phyloP scores from a whole-genome alignment of 805 yeast genomes.

The Wickerhamomyces alni region DNA sequence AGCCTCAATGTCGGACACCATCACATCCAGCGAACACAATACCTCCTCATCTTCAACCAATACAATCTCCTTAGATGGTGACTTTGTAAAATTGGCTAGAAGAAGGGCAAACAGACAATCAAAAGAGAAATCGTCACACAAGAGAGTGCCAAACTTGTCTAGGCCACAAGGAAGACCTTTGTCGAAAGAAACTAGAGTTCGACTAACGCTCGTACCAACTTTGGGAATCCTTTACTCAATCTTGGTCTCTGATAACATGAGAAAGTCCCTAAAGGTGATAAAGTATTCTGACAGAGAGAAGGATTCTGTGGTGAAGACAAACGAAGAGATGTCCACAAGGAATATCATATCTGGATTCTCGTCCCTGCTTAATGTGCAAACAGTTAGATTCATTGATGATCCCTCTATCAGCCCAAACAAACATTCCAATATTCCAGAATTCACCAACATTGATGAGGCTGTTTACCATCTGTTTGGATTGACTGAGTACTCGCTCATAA shows the following conservation, averaged over 20 bases:
- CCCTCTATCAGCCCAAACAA: constrained; percentile 27
- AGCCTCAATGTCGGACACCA: neutral
- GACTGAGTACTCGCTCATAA: constrained; percentile 37
- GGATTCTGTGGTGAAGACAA: constrained; percentile 8
- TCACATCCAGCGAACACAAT: neutral
- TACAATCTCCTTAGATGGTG: constrained; percentile 4
- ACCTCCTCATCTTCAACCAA: neutral
- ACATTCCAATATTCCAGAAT: constrained; percentile 29
- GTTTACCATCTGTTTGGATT: constrained; percentile 35
- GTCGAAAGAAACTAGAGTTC: constrained; percentile 45
- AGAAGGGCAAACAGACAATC: constrained; percentile 16
- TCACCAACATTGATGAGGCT: constrained; percentile 39
- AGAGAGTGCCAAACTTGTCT: constrained; percentile 6
- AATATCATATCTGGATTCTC: constrained; percentile 18
- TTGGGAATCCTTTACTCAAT: constrained; percentile 38
- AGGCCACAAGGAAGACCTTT: constrained; percentile 35
- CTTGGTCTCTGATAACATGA: constrained; percentile 27
- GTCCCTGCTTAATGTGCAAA: constrained; percentile 15
- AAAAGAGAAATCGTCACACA: constrained; percentile 14
- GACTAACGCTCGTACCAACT: constrained; percentile 41
- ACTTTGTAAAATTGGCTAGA: constrained; percentile 22
- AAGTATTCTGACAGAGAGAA: constrained; percentile 10
- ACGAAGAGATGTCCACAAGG: constrained; percentile 17
- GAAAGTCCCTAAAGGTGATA: constrained; percentile 19
- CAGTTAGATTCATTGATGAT: constrained; percentile 23